These are phyloP conservation scores for Fraxinus quadrangulata DNA, from an alignment of 257 asterid species.

Conservation along the genomic window DNA sequence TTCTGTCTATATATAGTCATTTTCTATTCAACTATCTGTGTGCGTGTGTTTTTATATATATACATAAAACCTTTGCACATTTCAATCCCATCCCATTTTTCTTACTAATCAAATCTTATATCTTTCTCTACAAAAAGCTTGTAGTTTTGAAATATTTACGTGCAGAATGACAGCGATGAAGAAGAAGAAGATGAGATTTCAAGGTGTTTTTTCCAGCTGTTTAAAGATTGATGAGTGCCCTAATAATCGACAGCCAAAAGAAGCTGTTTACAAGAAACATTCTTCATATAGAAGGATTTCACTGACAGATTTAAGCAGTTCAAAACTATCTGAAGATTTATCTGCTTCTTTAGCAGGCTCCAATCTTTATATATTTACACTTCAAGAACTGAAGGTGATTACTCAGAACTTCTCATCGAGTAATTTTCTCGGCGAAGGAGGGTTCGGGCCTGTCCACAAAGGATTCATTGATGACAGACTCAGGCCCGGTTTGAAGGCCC, in stretches of 20 bases:
- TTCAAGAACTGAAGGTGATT: constrained; percentile 77
- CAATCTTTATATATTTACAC: constrained; percentile 63
- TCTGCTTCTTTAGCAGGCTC: constrained; percentile 80
- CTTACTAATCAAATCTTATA: no score
- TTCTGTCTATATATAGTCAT: neutral
- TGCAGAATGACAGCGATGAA: constrained; percentile 44
- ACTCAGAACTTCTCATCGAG: constrained; percentile 72
- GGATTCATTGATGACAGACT: constrained; percentile 89
- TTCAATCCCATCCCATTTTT: neutral
- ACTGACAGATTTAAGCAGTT: constrained; percentile 55
- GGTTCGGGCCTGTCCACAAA: constrained; percentile 96
- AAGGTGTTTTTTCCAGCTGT: constrained; percentile 51
- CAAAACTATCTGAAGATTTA: constrained; percentile 69
- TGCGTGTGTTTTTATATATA: neutral
- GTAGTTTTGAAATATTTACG: neutral
- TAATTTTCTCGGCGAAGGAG: constrained; percentile 89
- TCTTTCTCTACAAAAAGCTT: neutral
- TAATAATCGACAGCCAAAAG: constrained; percentile 28
- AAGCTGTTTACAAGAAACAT: constrained; percentile 26
- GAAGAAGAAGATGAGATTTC: constrained; percentile 63
- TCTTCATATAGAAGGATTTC: constrained; percentile 61
- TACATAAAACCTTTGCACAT: neutral
- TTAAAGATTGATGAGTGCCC: constrained; percentile 36
- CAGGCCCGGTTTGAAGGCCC: constrained; percentile 82
- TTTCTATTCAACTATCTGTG: neutral